Evolutionary conservation across 495 filamentous ascomycete genomes (phyloP).

Genomic region (Poronia punctata): DNA sequence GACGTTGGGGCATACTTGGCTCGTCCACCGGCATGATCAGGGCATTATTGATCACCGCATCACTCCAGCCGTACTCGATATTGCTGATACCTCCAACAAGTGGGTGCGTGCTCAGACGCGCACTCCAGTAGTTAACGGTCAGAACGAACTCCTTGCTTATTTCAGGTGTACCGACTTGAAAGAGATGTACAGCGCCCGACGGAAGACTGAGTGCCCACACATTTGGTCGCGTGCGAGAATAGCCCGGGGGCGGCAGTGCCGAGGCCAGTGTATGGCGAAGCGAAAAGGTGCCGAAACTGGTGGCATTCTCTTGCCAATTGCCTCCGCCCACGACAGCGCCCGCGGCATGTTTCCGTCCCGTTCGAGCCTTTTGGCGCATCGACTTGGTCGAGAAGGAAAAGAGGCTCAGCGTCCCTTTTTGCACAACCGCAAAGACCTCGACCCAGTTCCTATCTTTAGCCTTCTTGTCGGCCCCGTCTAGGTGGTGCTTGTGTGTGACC

Average conservation of each 20-base stretch:
- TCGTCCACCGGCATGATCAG: conserved; percentile 50
- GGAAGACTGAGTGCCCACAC: conserved; percentile 95
- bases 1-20: conserved; percentile 22
- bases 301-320: conserved; percentile 95
- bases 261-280: conserved; percentile 90
- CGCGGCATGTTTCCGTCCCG: conserved; percentile 39
- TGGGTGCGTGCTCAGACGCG: conserved; percentile 85
- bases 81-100: conserved; percentile 90
- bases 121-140: conserved; percentile 97
- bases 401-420: conserved; percentile 89
- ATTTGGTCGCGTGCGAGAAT: conserved; percentile 81
- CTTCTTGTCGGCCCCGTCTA: conserved; percentile 81
- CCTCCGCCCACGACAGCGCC: conserved; percentile 70
- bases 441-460: conserved; percentile 90
- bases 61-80: conserved; percentile 95
- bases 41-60: conserved; percentile 73
- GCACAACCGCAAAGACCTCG: conserved; percentile 95
- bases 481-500: conserved; percentile 91
- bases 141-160: conserved; percentile 91
- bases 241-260: conserved; percentile 81
- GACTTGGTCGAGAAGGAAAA: conserved; percentile 87
- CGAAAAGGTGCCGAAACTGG: conserved; percentile 76
- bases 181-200: conserved; percentile 89
- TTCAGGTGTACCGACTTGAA: conserved; percentile 93
- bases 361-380: conserved; percentile 52